Base-by-base conservation (phyloP, 495 filamentous ascomycete species). In the Penicillium lividum region DNA sequence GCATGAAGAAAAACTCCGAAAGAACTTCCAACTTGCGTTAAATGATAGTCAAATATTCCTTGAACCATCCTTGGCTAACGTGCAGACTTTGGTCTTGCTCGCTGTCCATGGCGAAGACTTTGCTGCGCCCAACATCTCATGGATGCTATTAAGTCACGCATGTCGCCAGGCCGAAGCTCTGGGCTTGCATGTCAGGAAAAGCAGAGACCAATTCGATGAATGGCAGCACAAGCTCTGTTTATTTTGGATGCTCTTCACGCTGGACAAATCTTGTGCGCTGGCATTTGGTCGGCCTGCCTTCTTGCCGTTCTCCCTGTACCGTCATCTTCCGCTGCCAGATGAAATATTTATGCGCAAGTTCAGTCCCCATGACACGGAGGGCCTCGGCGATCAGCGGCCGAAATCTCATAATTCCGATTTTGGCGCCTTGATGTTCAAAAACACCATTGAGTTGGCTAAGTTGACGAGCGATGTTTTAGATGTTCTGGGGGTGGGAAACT, bases 121-220 rank as follows among this genome's bases (percentile, higher is more conserved):
- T 33, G 57, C 61, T 18, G 53, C 68, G n/a, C 68, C 68, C 10
- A 71, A 66, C 40, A 22, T 67, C 7, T 68, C 66, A 18, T 71
- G 63, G 68, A 68, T 66, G 54, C 43, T 71, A 1, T 57, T 68
- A 4, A 56, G 62, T 18, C 61, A 67, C 47, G 66, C 66, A 10
- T 71, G 68, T 49, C 66, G 59, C 3, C 64, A 67, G 53, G 63
- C 68, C 3, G 60, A 71, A 51, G 61, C 68, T 11, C 38, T 71
- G 2, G 58, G 54, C 5, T 31, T 71, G 7, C 66, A 68, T 52
- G 50, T 29, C n/a, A 50, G 43, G 52, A 56, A 53, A 1, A 18
- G 3, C 22, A 28, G 30, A n/a, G 34, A 50, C 29, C 31, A 46
- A 11, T 9, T 47, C 5, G 50, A 57, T 8, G 40, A 51, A 15